phyloP scores from a whole-genome alignment of 164 flowering plant genomes.

The Euptelea pleiosperma region DNA sequence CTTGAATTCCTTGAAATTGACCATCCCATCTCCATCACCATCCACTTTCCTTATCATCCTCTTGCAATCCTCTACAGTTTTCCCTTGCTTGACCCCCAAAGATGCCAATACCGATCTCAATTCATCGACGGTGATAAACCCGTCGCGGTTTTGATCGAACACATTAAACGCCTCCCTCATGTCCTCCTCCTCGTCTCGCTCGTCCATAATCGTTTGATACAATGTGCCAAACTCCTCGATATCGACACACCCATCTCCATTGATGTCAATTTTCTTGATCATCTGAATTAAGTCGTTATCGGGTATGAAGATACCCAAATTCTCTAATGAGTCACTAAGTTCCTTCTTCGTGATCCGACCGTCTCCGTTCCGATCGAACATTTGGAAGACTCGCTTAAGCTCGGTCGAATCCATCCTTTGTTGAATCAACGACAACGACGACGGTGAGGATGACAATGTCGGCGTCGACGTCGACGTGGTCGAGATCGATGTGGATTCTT shows the following conservation, averaged over 20 bases:
- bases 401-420: conserved; percentile 42
- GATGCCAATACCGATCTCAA: conserved; percentile 52
- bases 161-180: conserved; percentile 76
- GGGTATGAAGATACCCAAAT: conserved; percentile 53
- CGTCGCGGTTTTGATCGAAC: conserved; percentile 72
- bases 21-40: conserved; percentile 72
- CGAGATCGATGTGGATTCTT: too few species aligned
- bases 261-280: conserved; percentile 60
- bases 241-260: conserved; percentile 69
- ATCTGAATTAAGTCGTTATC: conserved; percentile 49
- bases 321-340: conserved; percentile 53
- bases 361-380: conserved; percentile 71
- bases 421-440: conserved; percentile 2
- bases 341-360: conserved; percentile 66
- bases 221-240: conserved; percentile 56
- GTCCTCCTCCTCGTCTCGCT: conserved; percentile 58
- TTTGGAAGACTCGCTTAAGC: conserved; percentile 57
- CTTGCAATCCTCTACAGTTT: conserved; percentile 59
- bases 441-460: not conserved
- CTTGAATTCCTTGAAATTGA: conserved; percentile 56
- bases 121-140: conserved; percentile 66
- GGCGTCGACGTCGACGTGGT: not conserved
- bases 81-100: conserved; percentile 63
- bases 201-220: conserved; percentile 52
- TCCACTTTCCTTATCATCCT: conserved; percentile 69